phyloP scores from a whole-genome alignment of 495 filamentous ascomycete genomes.

The Lasiosphaeriaceae sp. region DNA sequence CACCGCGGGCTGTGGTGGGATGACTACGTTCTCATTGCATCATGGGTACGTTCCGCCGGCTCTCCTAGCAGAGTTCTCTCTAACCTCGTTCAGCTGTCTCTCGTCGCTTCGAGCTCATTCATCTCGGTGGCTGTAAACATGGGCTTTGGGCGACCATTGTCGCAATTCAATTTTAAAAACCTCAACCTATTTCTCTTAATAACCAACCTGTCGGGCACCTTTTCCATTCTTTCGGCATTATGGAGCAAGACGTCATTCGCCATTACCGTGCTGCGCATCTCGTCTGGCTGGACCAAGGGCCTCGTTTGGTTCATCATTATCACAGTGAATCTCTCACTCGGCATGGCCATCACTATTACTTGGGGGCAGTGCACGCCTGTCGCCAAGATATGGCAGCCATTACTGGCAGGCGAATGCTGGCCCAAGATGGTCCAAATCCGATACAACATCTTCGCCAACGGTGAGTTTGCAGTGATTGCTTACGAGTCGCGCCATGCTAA shows the following conservation, averaged over 20 bases:
- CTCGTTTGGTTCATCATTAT: constrained; percentile 35
- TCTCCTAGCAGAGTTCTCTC: not conserved
- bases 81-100: constrained; percentile 10
- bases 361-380: constrained; percentile 34
- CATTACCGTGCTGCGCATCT: constrained; percentile 33
- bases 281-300: constrained; percentile 24
- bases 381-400: constrained; percentile 27
- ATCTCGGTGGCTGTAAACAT: constrained; percentile 47
- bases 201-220: constrained; percentile 26
- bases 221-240: constrained; percentile 30
- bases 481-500: not conserved
- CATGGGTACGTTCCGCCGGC: constrained; percentile 24
- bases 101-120: constrained; percentile 59
- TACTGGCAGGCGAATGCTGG: constrained; percentile 31
- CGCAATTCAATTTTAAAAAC: constrained; percentile 20
- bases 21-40: constrained; percentile 34
- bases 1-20: constrained; percentile 35
- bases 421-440: constrained; percentile 22
- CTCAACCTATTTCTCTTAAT: constrained; percentile 24
- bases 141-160: constrained; percentile 26
- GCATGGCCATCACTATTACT: constrained; percentile 27
- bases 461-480: constrained; percentile 15
- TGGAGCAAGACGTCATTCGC: constrained; percentile 36
- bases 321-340: constrained; percentile 30
- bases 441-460: constrained; percentile 33